Conservation (phyloP, 2,329 filamentous ascomycete genomes). For the Dactylellina drechsleri region DNA sequence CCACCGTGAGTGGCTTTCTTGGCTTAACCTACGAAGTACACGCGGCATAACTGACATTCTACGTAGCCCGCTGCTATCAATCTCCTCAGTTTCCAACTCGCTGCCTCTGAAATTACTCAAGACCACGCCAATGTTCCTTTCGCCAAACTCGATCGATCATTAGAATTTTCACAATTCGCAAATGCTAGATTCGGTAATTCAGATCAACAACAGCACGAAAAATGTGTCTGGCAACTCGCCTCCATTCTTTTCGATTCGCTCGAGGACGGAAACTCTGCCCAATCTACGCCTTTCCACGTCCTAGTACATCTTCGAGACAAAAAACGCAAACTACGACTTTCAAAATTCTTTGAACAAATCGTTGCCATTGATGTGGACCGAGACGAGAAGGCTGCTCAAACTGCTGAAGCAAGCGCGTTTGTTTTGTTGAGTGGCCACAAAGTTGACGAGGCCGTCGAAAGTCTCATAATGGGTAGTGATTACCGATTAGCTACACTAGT, state of each 20-base stretch:
- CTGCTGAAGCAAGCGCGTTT: slow-evolving; percentile 83
- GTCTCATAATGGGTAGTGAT: slow-evolving; percentile 78
- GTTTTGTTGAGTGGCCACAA: slow-evolving; percentile 81
- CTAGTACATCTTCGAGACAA: slow-evolving; percentile 59
- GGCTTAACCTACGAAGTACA: background rate
- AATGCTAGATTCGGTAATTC: slow-evolving; percentile 40
- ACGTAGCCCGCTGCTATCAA: slow-evolving; percentile 26
- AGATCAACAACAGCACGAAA: slow-evolving; percentile 70
- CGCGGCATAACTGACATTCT: background rate
- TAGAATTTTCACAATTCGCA: slow-evolving; percentile 43
- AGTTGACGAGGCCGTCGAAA: slow-evolving; percentile 82
- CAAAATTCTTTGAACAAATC: slow-evolving; percentile 73
- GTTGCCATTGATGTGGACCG: slow-evolving; percentile 67
- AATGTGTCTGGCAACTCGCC: slow-evolving; percentile 83
- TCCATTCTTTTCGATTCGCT: slow-evolving; percentile 86
- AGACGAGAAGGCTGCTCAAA: slow-evolving; percentile 69
- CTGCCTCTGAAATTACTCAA: slow-evolving; percentile 58
- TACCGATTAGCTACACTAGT: slow-evolving; percentile 86
- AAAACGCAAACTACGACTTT: slow-evolving; percentile 72
- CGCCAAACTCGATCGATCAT: slow-evolving; percentile 59
- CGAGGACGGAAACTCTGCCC: slow-evolving; percentile 54
- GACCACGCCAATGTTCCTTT: slow-evolving; percentile 63
- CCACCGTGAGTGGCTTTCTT: slow-evolving; percentile 17
- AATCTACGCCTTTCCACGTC: slow-evolving; percentile 58
- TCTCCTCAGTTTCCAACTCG: slow-evolving; percentile 58